Evolutionary conservation across 2,329 filamentous ascomycete species (phyloP), one percentile per base, ranked within the genome.

Genomic region (Sporothrix pallida): DNA sequence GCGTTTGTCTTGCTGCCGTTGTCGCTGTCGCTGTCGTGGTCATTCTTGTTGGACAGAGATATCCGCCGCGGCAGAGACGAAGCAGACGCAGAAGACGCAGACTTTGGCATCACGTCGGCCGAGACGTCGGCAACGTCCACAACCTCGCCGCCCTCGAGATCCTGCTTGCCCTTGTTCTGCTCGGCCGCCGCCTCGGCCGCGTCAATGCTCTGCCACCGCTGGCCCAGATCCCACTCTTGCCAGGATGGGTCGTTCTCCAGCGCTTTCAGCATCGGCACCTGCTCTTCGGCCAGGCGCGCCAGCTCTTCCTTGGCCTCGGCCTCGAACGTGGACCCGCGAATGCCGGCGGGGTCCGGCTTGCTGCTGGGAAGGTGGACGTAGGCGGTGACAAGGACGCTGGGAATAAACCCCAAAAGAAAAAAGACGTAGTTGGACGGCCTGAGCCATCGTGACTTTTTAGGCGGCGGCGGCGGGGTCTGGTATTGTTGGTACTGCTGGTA

Each of bases 231-330:
- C 76, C 75, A 76, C 50, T 75, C 72, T 70, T 60, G 69, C 76
- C 76, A 77, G 42, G 68, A 72, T 42, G 75, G 75, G 31, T 76
- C 68, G 20, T 46, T 42, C 44, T 60, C 48, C 17, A 77, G 65
- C 68, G 26, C 9, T 74, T 17, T 15, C 74, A 80, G n/a, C 73
- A 76, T 2, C 15, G 74, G 73, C 20, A 76, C 46, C 31, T 23
- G 12, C 12, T 37, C 17, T 1, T 56, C 70, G 56, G 48, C 50
- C 62, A 13, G 31, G 23, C 3, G 60, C 5, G 23, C 31, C 52
- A 76, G 67, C 9, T 10, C 6, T 15, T 62, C 72, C 12, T 62
- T 54, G 2, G 37, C 17, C 5, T 17, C 50, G 17, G 12, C 37
- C 48, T 77, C 76, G 1, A 42, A 65, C 0, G 69, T 26, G 31